Evolutionary conservation across 768 basidiomycete genomes (phyloP), one percentile per base, ranked within the genome.

Genomic region (Galerina marginata): DNA sequence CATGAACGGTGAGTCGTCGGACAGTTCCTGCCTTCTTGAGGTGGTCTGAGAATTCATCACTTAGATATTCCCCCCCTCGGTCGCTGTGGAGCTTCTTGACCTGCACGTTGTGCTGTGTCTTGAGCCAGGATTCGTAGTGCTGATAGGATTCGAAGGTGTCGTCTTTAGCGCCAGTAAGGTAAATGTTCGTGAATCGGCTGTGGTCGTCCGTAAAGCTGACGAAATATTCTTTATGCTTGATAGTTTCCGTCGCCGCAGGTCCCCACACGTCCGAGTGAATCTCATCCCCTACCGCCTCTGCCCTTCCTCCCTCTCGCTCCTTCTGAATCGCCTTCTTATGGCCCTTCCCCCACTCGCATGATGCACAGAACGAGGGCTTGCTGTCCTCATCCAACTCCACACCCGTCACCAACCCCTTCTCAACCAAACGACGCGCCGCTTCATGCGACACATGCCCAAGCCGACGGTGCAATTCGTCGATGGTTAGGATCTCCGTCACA

Each of bases 81-180:
- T n/a, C n/a, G n/a, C n/a, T n/a, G n/a, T n/a, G n/a, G n/a, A n/a
- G n/a, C n/a, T n/a, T n/a, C 49, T 78, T 76, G 57, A 81, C 65
- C 0, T 47, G 14, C 0, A 60, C 58, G 12, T 69, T 45, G 43
- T 64, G 58, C 53, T 78, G 73, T 4, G 67, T 75, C 20, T 62
- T n/a, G 5, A 73, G 51, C 65, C 59, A 69, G 0, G 69, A 67
- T 38, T 72, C 66, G 25, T 68, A 75, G 0, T 59, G 37, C 36
- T 70, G 57, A 52, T 74, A 77, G 9, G 67, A 44, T 4, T 56
- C 46, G 6, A 74, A 63, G 9, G 66, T 61, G 25, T 72, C 47
- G 43, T 71, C 70, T 60, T 81, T 81, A 4, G 53, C 58, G 3
- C 56, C 58, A 3, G 78, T 51, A n/a, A 72, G 63, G 44, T 67